Conservation (phyloP, 1,284 basidiomycete genomes). For the Ceratobasidium sp. region DNA sequence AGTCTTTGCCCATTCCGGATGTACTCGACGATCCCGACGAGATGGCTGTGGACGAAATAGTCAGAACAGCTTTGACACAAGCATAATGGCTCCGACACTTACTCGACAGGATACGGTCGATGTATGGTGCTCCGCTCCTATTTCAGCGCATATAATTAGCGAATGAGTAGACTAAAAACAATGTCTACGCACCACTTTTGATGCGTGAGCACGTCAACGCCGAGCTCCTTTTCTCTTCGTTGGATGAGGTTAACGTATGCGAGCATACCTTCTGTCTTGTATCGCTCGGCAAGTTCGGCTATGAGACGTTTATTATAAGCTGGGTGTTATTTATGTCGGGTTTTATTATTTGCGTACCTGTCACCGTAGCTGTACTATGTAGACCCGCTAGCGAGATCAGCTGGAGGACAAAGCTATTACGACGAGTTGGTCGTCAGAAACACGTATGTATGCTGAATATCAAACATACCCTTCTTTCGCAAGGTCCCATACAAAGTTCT, state of each 20-base stretch:
- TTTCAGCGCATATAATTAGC: constrained; percentile 29
- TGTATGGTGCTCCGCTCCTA: constrained; percentile 89
- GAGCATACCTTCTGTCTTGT: constrained; percentile 87
- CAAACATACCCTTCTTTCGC: constrained; percentile 84
- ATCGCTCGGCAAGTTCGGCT: constrained; percentile 82
- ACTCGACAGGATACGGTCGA: constrained; percentile 81
- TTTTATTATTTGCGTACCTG: constrained; percentile 66
- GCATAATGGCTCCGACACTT: constrained; percentile 63
- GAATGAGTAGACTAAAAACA: not conserved
- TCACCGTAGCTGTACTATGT: constrained; percentile 85
- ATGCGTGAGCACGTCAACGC: constrained; percentile 92
- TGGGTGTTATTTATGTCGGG: constrained; percentile 49
- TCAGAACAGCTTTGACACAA: constrained; percentile 46
- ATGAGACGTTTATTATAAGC: constrained; percentile 48
- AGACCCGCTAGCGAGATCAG: constrained; percentile 89
- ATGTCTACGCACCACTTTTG: constrained; percentile 79
- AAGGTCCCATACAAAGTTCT: constrained; percentile 91
- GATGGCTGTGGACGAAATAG: constrained; percentile 59
- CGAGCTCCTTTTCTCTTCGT: constrained; percentile 88
- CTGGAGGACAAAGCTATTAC: constrained; percentile 80
- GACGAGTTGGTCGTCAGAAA: not conserved
- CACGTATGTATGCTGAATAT: no score
- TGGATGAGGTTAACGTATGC: constrained; percentile 89
- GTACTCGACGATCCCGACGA: constrained; percentile 88
- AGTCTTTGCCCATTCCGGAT: constrained; percentile 82